phyloP scores from a whole-genome alignment of 129 eudicot genomes.

The Flaveria bidentis region DNA sequence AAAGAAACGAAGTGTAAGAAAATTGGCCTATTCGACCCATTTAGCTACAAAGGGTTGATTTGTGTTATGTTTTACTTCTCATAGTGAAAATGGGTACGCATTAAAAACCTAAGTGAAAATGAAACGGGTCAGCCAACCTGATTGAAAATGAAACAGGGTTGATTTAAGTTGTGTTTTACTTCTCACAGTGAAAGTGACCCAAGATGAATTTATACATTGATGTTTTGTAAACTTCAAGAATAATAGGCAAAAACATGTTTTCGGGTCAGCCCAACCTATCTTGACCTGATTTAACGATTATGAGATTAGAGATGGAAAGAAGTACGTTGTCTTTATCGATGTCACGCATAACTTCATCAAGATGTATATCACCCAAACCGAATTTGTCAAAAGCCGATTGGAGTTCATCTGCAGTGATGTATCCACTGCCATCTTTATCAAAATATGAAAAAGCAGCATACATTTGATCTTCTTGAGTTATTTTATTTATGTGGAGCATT shows the following conservation, averaged over 20 bases:
- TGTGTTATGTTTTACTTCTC: slow-evolving; percentile 4
- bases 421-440: slow-evolving; percentile 94
- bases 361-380: slow-evolving; percentile 66
- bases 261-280: background rate
- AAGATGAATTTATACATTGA: background rate
- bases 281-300: background rate
- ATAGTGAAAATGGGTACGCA: background rate
- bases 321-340: slow-evolving; percentile 80
- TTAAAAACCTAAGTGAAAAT: background rate
- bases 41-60: background rate
- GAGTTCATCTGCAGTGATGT: slow-evolving; percentile 89
- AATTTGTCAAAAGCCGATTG: slow-evolving; percentile 79
- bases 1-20: slow-evolving; percentile 13
- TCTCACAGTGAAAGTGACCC: background rate
- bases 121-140: background rate
- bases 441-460: slow-evolving; percentile 86
- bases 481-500: slow-evolving; percentile 86
- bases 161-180: background rate
- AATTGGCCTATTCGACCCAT: background rate
- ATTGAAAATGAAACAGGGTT: background rate
- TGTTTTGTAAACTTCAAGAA: background rate
- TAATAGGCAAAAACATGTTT: slow-evolving; percentile 2
- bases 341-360: slow-evolving; percentile 80
- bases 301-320: slow-evolving; percentile 13
- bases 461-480: slow-evolving; percentile 83